phyloP scores from a whole-genome alignment of 208 protist species.

The Leishmania braziliensis region DNA sequence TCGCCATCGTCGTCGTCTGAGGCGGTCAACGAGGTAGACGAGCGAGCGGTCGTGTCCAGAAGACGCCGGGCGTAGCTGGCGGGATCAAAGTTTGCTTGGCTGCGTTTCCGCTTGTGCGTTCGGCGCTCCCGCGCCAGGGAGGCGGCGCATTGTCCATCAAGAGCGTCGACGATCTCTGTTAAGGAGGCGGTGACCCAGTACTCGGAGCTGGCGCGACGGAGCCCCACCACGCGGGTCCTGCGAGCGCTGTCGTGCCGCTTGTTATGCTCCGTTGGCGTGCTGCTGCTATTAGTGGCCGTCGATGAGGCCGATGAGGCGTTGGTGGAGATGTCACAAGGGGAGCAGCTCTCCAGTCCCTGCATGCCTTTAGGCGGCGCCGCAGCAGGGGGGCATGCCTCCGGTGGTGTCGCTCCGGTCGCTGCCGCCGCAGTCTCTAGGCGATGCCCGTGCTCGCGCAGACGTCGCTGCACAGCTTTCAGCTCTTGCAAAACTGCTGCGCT shows the following conservation, averaged over 20 bases:
- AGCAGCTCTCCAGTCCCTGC: slow-evolving; percentile 2
- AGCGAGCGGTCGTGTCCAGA: slow-evolving; percentile 4
- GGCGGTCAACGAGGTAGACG: not conserved
- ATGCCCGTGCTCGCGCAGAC: slow-evolving; percentile 11
- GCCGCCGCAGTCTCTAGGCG: not conserved
- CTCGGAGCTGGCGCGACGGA: not conserved
- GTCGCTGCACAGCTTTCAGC: slow-evolving; percentile 19
- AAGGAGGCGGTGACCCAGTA: slow-evolving; percentile 23
- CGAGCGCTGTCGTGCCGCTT: not conserved
- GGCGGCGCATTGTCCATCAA: slow-evolving; percentile 9
- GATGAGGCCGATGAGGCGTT: slow-evolving; percentile 9
- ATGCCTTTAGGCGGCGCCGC: not conserved
- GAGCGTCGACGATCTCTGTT: slow-evolving; percentile 24
- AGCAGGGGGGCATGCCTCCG: not conserved
- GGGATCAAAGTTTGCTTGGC: slow-evolving; percentile 12
- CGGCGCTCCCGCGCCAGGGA: not conserved
- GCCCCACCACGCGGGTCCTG: not conserved
- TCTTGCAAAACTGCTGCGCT: slow-evolving; percentile 28
- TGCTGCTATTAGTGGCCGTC: not conserved
- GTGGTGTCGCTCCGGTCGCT: not conserved
- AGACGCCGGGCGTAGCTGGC: slow-evolving; percentile 20
- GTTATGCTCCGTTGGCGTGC: not conserved
- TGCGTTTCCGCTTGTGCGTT: not conserved
- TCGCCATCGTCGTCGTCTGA: slow-evolving; percentile 3
- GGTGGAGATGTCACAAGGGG: slow-evolving; percentile 24